Base-by-base conservation (phyloP, 1,139 yeast species). In the Debaryomycetaceae sp. region DNA sequence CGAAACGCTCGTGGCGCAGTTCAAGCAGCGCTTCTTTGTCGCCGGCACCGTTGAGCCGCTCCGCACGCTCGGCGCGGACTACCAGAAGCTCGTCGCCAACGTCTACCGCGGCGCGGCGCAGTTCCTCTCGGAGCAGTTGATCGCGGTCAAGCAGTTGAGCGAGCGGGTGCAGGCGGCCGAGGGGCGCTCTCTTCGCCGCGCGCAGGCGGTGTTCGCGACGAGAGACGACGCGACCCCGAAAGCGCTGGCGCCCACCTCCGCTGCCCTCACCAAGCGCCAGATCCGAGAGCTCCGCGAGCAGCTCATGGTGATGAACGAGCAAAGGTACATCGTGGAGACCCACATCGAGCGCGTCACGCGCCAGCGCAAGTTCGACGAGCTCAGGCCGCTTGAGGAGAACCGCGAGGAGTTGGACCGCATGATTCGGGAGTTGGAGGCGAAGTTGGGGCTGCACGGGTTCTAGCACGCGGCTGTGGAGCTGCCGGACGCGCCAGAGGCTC, bases 281-380 rank as follows among this genome's bases (percentile, higher is more conserved):
- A 74, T 83, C 4, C 62, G 84, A 32, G 70, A 68, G 35, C 57
- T 72, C 22, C 64, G 93, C 34, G 93, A 86, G 44, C 82, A 83
- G 43, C 56, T 89, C 35, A 83, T 88, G 81, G 96, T 89, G 10
- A 61, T 86, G 56, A 82, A 82, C 41, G 96, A 89, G 48, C 97
- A 89, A 48, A 68, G 69, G 46, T 86, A 75, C 44, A 56, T 89
- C 39, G 78, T 89, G 3, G 75, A 76, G 35, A 69, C 72, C 16
- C 71, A 81, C 69, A 71, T 83, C 14, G 62, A 66, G 4, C 75
- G 71, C 13, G 75, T 81, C 27, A 84, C 81, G 36, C 68, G 66
- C 40, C 75, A 73, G 34, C 62, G 96, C 27, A 74, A 76, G 41
- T 86, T 85, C 49, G 96, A 88, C 40, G 96, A 86, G 48, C 56